Base-by-base conservation (phyloP, 371 early-diverging fungal genomes). In the Rhizomucor pusillus region DNA sequence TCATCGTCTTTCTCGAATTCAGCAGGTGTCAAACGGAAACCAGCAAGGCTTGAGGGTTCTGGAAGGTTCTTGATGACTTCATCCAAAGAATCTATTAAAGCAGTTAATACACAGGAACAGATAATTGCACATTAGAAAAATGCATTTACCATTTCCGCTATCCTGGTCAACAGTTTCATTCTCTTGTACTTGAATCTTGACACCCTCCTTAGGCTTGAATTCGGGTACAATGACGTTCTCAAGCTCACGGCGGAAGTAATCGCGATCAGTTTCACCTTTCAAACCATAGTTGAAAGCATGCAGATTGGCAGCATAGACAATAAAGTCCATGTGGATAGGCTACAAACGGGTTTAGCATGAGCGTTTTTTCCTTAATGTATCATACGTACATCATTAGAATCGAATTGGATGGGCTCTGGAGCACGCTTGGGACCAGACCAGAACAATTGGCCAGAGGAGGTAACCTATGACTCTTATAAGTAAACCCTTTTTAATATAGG, bases 1-100 rank as follows among this genome's bases (percentile, higher is more conserved):
- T 99, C 99, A 73, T 99, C 98, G 66, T 99, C 99, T 61, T 99
- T 99, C 73, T 99, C 99, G 73, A 99, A 98, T 50, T 96, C 97
- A 16, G 85, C 86, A 29, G 98, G 95, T 19, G 62, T 71, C 54
- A 98, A 77, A 41, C 91, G 85, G 68, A 84, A 79, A 14, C 89
- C 89, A 16, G 90, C 89, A 50, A 93, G 65, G 19, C 77, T 73
- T 10, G 89, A 71, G 1, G 94, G 87, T 5, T 71, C 59, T 3
- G 97, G 97, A 16, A 97, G 72, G 10, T 75, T 59, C 43, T 73
- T 66, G 45, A 90, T 71, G 43, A 93, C 53, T 10, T 69, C 66
- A 39, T 94, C 90, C 36, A 97, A 60, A 37, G 77, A 79, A 62
- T 87, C 90, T 58, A 43, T 16, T 16, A 3, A 46, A 9, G 52